Evolutionary conservation across 371 early-diverging fungal species (phyloP).

Genomic region (Homolaphlyctis polyrhiza): DNA sequence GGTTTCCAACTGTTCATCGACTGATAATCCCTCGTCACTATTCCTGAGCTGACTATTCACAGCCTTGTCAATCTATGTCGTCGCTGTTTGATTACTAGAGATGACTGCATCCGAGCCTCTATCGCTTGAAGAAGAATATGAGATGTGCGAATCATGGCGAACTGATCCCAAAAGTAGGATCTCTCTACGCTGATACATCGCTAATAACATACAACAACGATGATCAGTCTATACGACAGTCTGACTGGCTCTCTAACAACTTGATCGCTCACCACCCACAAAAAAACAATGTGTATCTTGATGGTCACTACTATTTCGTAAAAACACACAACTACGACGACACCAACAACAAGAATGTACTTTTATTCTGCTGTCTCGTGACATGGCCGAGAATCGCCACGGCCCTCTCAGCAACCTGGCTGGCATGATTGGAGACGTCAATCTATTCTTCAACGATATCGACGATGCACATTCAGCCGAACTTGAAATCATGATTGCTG

Average conservation of each 20-base stretch:
- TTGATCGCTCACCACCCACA: too few relatives aligned
- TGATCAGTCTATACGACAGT: too few relatives aligned
- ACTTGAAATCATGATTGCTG: conserved; percentile 93
- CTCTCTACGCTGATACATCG: conserved; percentile 6
- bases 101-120: conserved; percentile 94
- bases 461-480: conserved; percentile 54
- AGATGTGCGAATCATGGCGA: conserved; percentile 88
- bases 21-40: conserved; percentile 3
- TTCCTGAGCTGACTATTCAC: not conserved
- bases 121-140: conserved; percentile 85
- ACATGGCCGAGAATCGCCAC: conserved; percentile 8
- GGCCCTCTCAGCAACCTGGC: conserved; percentile 7
- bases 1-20: too few relatives aligned
- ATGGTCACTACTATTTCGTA: not conserved
- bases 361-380: conserved; percentile 18
- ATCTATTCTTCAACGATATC: conserved; percentile 82
- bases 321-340: not conserved
- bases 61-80: not conserved
- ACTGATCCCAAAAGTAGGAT: conserved; percentile 74
- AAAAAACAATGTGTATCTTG: not conserved
- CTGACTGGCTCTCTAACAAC: not conserved
- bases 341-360: conserved; percentile 27
- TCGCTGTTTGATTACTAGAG: conserved; percentile 55
- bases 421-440: conserved; percentile 90
- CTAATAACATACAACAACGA: not conserved